These are phyloP conservation scores for Boletus rubroflammeus DNA, from an alignment of 768 basidiomycete genomes.

Conservation along the genomic window DNA sequence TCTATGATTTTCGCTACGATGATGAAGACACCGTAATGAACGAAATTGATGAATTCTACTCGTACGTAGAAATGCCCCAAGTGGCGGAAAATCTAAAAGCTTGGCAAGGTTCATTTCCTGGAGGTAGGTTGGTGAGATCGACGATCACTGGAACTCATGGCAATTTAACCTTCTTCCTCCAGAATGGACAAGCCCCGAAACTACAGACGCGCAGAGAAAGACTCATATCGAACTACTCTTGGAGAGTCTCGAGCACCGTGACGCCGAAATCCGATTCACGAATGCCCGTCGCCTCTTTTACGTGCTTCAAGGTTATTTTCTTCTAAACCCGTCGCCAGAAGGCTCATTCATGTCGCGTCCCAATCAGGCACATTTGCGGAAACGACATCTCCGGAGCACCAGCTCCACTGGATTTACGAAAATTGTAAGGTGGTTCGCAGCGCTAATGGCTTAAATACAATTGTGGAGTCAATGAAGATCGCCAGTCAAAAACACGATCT, in stretches of 20 bases:
- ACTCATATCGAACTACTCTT: constrained; percentile 76
- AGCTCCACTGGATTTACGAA: constrained; percentile 93
- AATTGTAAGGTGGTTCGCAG: constrained; percentile 84
- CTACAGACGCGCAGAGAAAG: constrained; percentile 56
- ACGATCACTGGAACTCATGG: neutral
- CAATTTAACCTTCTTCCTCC: neutral
- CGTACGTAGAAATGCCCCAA: constrained; percentile 92
- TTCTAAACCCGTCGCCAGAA: neutral
- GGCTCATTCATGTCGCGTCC: constrained; percentile 9
- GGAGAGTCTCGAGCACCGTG: constrained; percentile 83
- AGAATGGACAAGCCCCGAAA: constrained; percentile 76
- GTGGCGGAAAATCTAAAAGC: constrained; percentile 83
- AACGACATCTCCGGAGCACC: constrained; percentile 88
- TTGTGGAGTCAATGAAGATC: constrained; percentile 87
- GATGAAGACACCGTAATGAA: constrained; percentile 95
- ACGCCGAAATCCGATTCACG: constrained; percentile 79
- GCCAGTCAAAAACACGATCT: constrained; percentile 85
- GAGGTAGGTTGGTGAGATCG: constrained; percentile 46
- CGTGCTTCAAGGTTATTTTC: constrained; percentile 75
- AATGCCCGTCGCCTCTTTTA: constrained; percentile 88
- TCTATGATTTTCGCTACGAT: constrained; percentile 91
- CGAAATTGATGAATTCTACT: constrained; percentile 97
- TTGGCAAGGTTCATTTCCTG: constrained; percentile 80
- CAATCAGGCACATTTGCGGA: constrained; percentile 81
- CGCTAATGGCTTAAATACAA: constrained; percentile 77